Percentiles rank a stretch among this genome's conserved stretches.
phyloP scores from a whole-genome alignment of 2,329 filamentous ascomycete genomes.

The Verticillium longisporum region DNA sequence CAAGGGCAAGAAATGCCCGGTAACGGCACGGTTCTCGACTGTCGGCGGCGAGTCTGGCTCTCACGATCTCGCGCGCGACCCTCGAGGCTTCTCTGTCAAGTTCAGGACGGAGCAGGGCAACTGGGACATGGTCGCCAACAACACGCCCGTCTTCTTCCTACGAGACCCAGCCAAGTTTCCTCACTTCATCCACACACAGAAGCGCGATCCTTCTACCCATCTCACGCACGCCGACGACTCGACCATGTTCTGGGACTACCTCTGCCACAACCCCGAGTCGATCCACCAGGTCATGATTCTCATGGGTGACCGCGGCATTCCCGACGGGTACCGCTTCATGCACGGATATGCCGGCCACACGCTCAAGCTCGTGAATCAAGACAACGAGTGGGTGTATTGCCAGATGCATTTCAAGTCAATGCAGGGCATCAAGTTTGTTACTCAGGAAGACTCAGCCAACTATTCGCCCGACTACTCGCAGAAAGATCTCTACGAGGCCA shows the following conservation, averaged over 20 bases:
- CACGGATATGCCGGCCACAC: conserved; percentile 50
- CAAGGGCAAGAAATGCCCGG: conserved; percentile 61
- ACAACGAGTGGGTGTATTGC: conserved; percentile 45
- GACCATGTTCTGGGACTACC: conserved; percentile 62
- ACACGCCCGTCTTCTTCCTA: conserved; percentile 2
- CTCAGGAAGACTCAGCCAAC: conserved; percentile 39
- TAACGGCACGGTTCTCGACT: conserved; percentile 65
- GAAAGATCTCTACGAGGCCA: conserved; percentile 46
- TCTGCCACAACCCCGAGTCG: conserved; percentile 50
- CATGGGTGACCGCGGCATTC: conserved; percentile 50
- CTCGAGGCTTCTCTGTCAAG: conserved; percentile 66
- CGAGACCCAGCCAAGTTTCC: conserved; percentile 67
- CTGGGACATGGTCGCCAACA: conserved; percentile 39
- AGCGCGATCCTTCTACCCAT: conserved; percentile 64
- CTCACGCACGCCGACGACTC: conserved; percentile 53
- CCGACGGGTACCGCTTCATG: conserved; percentile 45
- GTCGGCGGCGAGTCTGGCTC: conserved; percentile 68
- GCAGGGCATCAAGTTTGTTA: conserved; percentile 44
- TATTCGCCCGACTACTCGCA: conserved; percentile 39
- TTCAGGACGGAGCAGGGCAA: conserved; percentile 70
- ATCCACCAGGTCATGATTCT: conserved; percentile 53
- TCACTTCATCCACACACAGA: conserved; percentile 68
- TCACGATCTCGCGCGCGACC: conserved; percentile 63
- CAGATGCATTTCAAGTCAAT: conserved; percentile 47
- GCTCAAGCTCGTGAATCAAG: conserved; percentile 48